Evolutionary conservation across 805 yeast genomes (phyloP).

Genomic region (Phaffomyces thermotolerans): DNA sequence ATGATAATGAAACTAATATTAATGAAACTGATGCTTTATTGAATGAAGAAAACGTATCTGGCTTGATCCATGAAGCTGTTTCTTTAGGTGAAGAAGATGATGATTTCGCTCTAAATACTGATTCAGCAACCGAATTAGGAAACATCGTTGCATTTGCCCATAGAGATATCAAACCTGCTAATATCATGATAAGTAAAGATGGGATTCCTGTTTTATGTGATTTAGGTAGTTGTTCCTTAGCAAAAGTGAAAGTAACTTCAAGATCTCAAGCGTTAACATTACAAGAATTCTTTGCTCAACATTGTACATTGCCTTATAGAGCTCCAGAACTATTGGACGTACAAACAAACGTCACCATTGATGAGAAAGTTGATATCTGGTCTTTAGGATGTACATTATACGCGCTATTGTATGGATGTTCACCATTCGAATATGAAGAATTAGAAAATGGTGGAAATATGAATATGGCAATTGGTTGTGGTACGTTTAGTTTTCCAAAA

Average conservation of each 20-base stretch:
- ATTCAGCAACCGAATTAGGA: constrained; percentile 37
- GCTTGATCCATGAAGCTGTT: constrained; percentile 24
- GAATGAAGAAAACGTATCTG: constrained; percentile 23
- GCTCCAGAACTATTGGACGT: constrained; percentile 89
- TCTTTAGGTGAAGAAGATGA: constrained; percentile 15
- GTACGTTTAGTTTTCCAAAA: constrained; percentile 30
- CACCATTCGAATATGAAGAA: constrained; percentile 86
- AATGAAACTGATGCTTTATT: constrained; percentile 12
- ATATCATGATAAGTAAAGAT: constrained; percentile 69
- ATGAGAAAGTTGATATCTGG: constrained; percentile 85
- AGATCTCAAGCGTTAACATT: constrained; percentile 67
- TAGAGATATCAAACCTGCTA: constrained; percentile 84
- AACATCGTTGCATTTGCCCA: constrained; percentile 72
- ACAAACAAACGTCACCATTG: constrained; percentile 52
- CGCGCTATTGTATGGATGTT: constrained; percentile 65
- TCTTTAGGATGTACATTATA: constrained; percentile 81
- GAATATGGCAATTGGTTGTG: constrained; percentile 63
- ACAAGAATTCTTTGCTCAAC: constrained; percentile 77
- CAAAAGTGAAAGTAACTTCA: constrained; percentile 44
- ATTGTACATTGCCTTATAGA: constrained; percentile 78
- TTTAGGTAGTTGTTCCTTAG: constrained; percentile 70
- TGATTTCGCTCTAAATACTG: background rate
- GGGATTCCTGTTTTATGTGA: constrained; percentile 78
- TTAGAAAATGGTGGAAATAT: constrained; percentile 76
- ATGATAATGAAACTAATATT: constrained; percentile 14